phyloP scores from a whole-genome alignment of 2,329 filamentous ascomycete species.

The Blumeriella jaapii region DNA sequence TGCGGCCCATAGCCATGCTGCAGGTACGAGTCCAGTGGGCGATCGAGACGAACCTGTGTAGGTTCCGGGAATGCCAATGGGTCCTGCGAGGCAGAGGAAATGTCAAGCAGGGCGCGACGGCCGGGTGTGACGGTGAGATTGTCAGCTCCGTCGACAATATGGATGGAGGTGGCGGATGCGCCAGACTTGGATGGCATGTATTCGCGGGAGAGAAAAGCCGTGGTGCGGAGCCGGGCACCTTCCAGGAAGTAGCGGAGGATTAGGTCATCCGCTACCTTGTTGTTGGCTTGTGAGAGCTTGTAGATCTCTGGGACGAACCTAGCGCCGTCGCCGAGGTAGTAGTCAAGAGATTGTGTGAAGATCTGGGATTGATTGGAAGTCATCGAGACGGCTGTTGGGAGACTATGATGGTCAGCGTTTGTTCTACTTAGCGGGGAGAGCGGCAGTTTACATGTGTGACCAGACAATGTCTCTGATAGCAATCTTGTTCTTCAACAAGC shows the following conservation, averaged over 20 bases:
- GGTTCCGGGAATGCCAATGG: slow-evolving; percentile 49
- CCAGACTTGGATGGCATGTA: too few relatives aligned
- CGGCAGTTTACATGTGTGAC: slow-evolving; percentile 19
- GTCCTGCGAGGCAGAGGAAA: slow-evolving; percentile 45
- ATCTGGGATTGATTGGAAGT: slow-evolving; percentile 61
- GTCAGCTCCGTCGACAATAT: slow-evolving; percentile 39
- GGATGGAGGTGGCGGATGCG: slow-evolving; percentile 29
- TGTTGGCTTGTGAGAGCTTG: slow-evolving; percentile 42
- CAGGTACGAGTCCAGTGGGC: slow-evolving; percentile 53
- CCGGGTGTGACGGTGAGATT: slow-evolving; percentile 39
- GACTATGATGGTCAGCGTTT: slow-evolving; percentile 9
- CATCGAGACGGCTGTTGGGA: slow-evolving; percentile 51
- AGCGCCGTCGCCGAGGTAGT: slow-evolving; percentile 50
- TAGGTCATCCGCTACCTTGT: slow-evolving; percentile 46
- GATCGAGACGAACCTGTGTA: slow-evolving; percentile 46
- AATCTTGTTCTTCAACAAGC: slow-evolving; percentile 51
- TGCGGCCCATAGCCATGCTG: slow-evolving; percentile 53
- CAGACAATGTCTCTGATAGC: slow-evolving; percentile 51
- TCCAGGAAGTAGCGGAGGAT: slow-evolving; percentile 59
- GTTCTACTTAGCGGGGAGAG: neutral
- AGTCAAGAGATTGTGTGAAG: slow-evolving; percentile 64
- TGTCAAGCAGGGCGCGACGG: slow-evolving; percentile 52
- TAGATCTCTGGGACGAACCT: slow-evolving; percentile 49
- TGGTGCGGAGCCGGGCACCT: slow-evolving; percentile 55
- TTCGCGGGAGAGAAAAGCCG: slow-evolving; percentile 46